phyloP scores from a whole-genome alignment of 208 protist genomes.

The Leishmania lainsoni region DNA sequence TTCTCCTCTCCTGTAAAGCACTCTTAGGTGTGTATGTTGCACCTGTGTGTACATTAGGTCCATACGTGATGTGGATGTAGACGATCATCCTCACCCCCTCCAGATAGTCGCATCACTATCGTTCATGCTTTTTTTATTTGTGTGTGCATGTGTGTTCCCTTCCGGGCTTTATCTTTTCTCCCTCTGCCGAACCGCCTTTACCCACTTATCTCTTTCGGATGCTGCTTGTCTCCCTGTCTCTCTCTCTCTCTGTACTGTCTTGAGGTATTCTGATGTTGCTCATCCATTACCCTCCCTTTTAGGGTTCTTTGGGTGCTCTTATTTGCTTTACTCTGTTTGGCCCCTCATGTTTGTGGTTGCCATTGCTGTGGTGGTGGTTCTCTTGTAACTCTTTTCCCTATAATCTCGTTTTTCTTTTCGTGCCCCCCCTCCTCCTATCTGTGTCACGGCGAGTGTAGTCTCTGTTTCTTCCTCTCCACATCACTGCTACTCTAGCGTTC shows the following conservation, averaged over 20 bases:
- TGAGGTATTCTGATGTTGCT: background rate
- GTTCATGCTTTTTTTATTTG: background rate
- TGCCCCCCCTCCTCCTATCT: background rate
- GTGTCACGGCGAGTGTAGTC: background rate
- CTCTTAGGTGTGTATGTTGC: background rate
- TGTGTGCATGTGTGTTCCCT: background rate
- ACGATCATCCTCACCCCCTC: background rate
- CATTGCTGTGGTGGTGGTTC: background rate
- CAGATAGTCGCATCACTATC: background rate
- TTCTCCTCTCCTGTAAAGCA: background rate
- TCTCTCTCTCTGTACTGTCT: background rate
- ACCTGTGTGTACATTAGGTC: background rate
- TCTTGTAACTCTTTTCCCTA: background rate
- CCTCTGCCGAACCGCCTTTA: background rate
- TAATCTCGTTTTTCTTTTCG: slow-evolving; percentile 15
- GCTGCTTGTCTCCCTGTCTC: background rate
- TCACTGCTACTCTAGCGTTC: background rate
- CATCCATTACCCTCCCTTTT: background rate
- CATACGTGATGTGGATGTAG: background rate
- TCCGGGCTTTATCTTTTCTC: background rate
- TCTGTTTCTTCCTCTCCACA: background rate
- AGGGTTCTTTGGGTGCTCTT: background rate
- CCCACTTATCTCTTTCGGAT: background rate
- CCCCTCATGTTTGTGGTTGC: background rate
- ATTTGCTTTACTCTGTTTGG: background rate